Base-by-base conservation (phyloP, 257 asterid genomes). In the Nicotiana knightiana region DNA sequence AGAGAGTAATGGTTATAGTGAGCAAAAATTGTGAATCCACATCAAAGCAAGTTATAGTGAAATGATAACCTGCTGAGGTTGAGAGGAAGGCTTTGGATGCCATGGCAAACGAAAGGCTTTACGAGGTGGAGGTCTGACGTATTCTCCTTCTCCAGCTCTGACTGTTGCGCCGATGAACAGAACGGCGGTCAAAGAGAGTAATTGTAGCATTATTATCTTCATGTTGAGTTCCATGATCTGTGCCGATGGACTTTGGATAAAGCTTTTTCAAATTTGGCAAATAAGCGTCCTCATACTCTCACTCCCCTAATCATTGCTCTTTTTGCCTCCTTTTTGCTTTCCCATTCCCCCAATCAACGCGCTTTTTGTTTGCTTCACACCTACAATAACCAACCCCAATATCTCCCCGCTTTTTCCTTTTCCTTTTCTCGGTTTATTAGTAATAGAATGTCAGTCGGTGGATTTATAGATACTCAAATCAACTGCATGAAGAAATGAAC, bases 91-190 rank as follows among this genome's bases (percentile, higher is more conserved):
- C 64, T 86, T 85, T 35, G 83, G 83, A 70, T 64, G 28, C 94
- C 89, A 84, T 3, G 94, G 91, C 55, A 92, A 89, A 67, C 83
- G 87, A 24, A 94, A 88, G 24, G 85, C 82, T 81, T 88, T 85
- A 64, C 97, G 93, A 33, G 97, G 94, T 58, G 88, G 92, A 9
- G 97, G 97, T 54, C 98, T 80, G 28, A 90, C 83, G 62, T 94
- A 94, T 33, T 93, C 92, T 1, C 83, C 87, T 15, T 88, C 43
- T 24, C 85, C 83, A 26, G 88, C 43, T 28, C 87, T 77, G 26
- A 37, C 67, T 37, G 77, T 30, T 11, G 79, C 84, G 21, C 39
- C 28, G 30, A 85, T 26, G 46, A 86, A 39, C 3, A 51, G 46
- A 82, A 84, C 61, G 61, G 81, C n/a, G 5, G 59, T 58, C 10